Conservation (phyloP, 352 stramenopile genomes). For the Phytophthora megakarya region DNA sequence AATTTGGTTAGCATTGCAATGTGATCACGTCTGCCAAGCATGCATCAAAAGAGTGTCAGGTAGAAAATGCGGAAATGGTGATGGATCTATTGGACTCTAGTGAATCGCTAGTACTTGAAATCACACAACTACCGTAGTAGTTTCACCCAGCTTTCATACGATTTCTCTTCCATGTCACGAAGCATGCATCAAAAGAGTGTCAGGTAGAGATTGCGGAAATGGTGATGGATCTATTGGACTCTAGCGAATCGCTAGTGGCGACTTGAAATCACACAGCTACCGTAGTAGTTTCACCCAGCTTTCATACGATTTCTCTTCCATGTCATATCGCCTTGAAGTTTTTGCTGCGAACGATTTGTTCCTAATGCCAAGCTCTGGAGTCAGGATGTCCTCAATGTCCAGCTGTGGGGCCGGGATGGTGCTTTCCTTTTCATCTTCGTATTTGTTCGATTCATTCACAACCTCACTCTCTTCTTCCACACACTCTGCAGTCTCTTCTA, state of each 20-base stretch:
- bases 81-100: too few relatives aligned
- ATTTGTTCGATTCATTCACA: not conserved
- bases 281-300: slow-evolving; percentile 38
- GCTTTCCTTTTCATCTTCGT: slow-evolving; percentile 1
- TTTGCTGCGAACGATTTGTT: not conserved
- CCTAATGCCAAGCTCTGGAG: not conserved
- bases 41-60: not conserved
- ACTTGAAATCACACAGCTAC: slow-evolving; percentile 12
- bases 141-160: too few relatives aligned
- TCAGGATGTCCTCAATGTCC: not conserved
- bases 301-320: slow-evolving; percentile 36
- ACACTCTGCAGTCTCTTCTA: not conserved
- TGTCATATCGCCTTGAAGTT: slow-evolving; percentile 16
- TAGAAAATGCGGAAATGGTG: too few relatives aligned
- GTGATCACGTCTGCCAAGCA: not conserved
- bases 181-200: not conserved
- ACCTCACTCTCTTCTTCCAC: not conserved
- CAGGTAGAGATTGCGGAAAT: too few relatives aligned
- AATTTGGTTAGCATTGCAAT: slow-evolving; percentile 23
- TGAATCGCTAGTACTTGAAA: too few relatives aligned
- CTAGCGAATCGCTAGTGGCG: too few relatives aligned
- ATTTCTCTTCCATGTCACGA: too few relatives aligned
- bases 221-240: too few relatives aligned
- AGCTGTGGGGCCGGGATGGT: not conserved
- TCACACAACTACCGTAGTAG: slow-evolving; percentile 32